A percentile compares a stretch with the other conserved stretches of the same genome.
phyloP scores from a whole-genome alignment of 805 yeast species.

The Starmerella potacharoeniae region DNA sequence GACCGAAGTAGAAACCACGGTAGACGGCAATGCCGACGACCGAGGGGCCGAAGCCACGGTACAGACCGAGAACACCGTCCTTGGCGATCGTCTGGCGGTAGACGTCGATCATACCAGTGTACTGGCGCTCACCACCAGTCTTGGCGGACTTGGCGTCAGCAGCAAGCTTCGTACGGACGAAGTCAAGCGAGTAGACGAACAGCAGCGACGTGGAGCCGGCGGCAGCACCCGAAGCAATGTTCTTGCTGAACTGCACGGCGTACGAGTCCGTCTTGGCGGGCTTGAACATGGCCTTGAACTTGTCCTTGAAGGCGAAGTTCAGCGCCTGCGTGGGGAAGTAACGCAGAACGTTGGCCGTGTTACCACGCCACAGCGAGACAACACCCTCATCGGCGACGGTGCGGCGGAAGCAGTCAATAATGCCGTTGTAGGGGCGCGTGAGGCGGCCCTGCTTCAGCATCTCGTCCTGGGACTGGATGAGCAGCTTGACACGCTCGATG shows the following conservation, averaged over 20 bases:
- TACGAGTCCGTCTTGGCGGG: conserved; percentile 81
- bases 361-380: conserved; percentile 93
- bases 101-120: conserved; percentile 89
- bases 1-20: conserved; percentile 97
- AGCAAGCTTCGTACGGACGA: conserved; percentile 95
- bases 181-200: conserved; percentile 88
- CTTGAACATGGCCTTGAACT: conserved; percentile 82
- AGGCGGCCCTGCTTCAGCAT: conserved; percentile 94
- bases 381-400: conserved; percentile 86
- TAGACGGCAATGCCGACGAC: conserved; percentile 90
- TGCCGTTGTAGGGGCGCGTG: conserved; percentile 74
- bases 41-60: conserved; percentile 97
- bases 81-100: conserved; percentile 86
- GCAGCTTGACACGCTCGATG: conserved; percentile 85
- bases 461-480: conserved; percentile 92
- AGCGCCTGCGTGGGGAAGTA: conserved; percentile 97
- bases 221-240: conserved; percentile 93
- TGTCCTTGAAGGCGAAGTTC: conserved; percentile 93
- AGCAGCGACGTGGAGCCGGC: conserved; percentile 89
- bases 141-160: conserved; percentile 78
- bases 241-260: conserved; percentile 83
- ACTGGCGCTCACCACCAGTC: conserved; percentile 70
- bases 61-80: conserved; percentile 92
- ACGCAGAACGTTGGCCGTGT: conserved; percentile 93
- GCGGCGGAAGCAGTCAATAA: conserved; percentile 80